Evolutionary conservation across 345 rosid species (phyloP), one percentile per base, ranked within the genome.

Genomic region (Arabis alpina): DNA sequence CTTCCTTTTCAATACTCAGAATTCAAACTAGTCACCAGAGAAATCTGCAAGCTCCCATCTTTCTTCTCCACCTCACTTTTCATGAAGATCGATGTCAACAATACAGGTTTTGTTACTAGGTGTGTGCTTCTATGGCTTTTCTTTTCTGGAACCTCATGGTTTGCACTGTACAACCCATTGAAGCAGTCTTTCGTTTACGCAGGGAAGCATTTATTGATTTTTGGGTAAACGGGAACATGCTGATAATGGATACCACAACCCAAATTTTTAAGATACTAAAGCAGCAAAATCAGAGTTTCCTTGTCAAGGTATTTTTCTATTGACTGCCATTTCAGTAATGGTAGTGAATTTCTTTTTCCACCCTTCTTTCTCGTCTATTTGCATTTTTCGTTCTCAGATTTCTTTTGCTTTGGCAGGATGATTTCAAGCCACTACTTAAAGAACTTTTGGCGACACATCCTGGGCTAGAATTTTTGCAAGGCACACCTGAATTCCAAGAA

Each of bases 401-500:
- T 67, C 30, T 61, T 44, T 74, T 67, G 61, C 68, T 57, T 23
- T 76, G 32, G 61, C 80, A 94, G 98, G 99, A 88, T 70, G 98
- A 91, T 78, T 91, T 94, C 82, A 94, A 91, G 74, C 86, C 96
- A 53, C 70, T 94, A 44, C 97, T 91, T 77, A 82, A 78, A 72
- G 99, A 94, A 78, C 83, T 94, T 11, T 76, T 94, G 82, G 88
- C 97, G 8, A 89, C 97, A 68, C 99, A 94, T 84, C 95, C 96
- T 3, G 99, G 99, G 66, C 75, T 94, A 71, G 99, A 94, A 64
- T 94, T 94, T 79, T 83, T 94, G 79, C 97, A 89, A 71, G 84
- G 89, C 77, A 94, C 97, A 36, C 97, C 99, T 43, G 99, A 94
- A 83, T 94, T 94, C 81, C 99, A 94, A 83, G 99, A 94, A 80